These are phyloP conservation scores for Komagataella pastoris DNA, from an alignment of 805 yeast genomes.

Conservation along the genomic window DNA sequence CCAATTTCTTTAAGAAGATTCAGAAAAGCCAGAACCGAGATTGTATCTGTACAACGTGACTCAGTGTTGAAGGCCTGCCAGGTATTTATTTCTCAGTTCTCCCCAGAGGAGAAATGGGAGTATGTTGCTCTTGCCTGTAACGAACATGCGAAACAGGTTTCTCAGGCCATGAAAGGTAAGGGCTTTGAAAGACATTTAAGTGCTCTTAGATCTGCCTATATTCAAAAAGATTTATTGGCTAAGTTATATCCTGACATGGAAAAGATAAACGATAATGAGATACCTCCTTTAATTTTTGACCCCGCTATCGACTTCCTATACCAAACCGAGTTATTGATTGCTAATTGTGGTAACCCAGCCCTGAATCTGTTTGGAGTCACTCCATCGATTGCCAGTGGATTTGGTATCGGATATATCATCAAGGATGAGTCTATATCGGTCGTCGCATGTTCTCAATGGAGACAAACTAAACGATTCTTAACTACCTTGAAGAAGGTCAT, in stretches of 20 bases:
- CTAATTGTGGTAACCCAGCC: constrained; percentile 52
- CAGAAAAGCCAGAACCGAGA: constrained; percentile 56
- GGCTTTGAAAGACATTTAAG: constrained; percentile 68
- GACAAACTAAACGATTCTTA: constrained; percentile 43
- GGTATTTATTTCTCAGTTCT: constrained; percentile 43
- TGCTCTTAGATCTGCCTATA: constrained; percentile 44
- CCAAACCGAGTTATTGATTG: constrained; percentile 23
- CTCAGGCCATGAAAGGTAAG: constrained; percentile 40
- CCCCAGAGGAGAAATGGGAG: constrained; percentile 31
- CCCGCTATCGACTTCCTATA: constrained; percentile 19
- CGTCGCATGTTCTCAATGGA: constrained; percentile 46
- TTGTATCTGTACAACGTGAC: constrained; percentile 52
- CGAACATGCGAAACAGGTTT: constrained; percentile 34
- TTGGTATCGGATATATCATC: constrained; percentile 42
- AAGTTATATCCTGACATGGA: constrained; percentile 29
- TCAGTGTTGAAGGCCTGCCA: constrained; percentile 39
- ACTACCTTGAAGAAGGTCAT: constrained; percentile 38
- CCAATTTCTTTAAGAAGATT: constrained; percentile 59
- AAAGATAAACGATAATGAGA: constrained; percentile 12
- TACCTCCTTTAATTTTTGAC: constrained; percentile 34
- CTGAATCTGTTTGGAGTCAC: constrained; percentile 46
- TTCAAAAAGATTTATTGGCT: constrained; percentile 32
- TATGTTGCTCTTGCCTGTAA: constrained; percentile 36
- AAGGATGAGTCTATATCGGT: constrained; percentile 35
- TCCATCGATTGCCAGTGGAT: constrained; percentile 44